Base-by-base conservation (phyloP, 2,329 filamentous ascomycete genomes). In the Ascochyta clinopodiicola region DNA sequence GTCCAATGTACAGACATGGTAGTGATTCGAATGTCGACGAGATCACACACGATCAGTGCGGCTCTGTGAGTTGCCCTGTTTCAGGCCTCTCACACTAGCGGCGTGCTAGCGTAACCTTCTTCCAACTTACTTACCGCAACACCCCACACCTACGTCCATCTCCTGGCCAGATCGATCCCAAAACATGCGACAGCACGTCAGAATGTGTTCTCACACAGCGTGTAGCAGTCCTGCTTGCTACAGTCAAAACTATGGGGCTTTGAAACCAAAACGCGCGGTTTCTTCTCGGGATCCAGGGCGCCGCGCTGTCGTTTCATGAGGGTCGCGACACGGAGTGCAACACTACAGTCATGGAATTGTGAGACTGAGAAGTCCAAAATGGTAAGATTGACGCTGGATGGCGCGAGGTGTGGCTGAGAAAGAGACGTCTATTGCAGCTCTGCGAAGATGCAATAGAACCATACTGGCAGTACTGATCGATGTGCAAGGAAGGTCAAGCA, bases 201-300 rank as follows among this genome's bases (percentile, higher is more conserved):
- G 25, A 27, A 35, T 19, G 6, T 13, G 21, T 39, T 57, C 44
- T 50, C 25, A 57, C 55, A 57, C 21, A 37, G 3, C 31, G 31
- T 57, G 61, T 67, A 46, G 46, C 63, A 61, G 40, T 13, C 15
- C 6, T 35, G 22, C 39, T 51, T 47, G 47, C 42, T 17, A 19
- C 51, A 13, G 32, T 17, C 17, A 35, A 17, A 52, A 40, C 15
- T 52, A 54, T 59, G 44, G 38, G 50, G 61, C 63, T 66, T 70
- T 57, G 51, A 69, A 70, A 68, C 67, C 50, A 32, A 56, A 56
- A 51, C 58, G 54, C 59, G 51, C 49, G 56, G 45, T 58, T 48
- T 38, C 34, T 35, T n/a, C 25, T 51, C 49, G 55, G 51, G 27
- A 36, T 47, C 38, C 22, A 44, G 19, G 45, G 29, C 47, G 50